Evolutionary conservation across 176 grass and related monocot genomes (phyloP), one percentile per base, ranked within the genome.

Genomic region (Carex kokanica): DNA sequence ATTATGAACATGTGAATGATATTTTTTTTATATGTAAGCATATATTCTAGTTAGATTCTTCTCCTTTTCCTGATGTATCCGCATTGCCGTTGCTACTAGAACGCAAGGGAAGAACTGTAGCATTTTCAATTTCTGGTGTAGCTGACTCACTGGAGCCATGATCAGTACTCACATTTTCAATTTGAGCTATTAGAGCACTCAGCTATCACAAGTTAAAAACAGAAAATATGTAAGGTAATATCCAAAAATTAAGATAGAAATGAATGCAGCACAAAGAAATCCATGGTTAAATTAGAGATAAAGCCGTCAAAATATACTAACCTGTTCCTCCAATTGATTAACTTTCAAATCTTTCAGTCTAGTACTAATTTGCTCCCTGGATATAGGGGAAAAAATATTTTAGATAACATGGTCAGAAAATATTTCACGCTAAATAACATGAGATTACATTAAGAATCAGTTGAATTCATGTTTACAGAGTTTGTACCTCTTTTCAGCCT

Each of bases 261-360:
- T 83, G 0, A 41, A 80, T 6, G 57, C 2, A 70, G n/a, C 47
- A 14, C 23, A 77, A 77, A 54, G 13, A 12, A 81, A 82, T 49
- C n/a, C 68, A 71, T 83, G 53, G 18, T 49, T 10, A 55, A 32
- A 77, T 58, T 66, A 88, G 38, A 68, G 2, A 85, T 24, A 29
- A 61, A 74, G 0, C 6, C 8, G 43, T 82, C 7, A 21, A 83
- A 80, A 55, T 75, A 64, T 85, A 88, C 87, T 47, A 78, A 98
- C 96, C 91, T 95, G 91, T 77, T 93, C 89, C 74, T 98, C 82
- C 83, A 98, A 88, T 66, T 91, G 86, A 64, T 88, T 54, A 68
- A 91, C 90, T 81, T 98, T 98, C 36, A 88, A 84, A 73, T 95
- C 91, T 80, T 87, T 98, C 65, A 84, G 27, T 87, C 54, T 86